Percentiles rank a stretch among this genome's conserved stretches.
Conservation (phyloP, 306 rosid species). For the Quercus bicolor region DNA sequence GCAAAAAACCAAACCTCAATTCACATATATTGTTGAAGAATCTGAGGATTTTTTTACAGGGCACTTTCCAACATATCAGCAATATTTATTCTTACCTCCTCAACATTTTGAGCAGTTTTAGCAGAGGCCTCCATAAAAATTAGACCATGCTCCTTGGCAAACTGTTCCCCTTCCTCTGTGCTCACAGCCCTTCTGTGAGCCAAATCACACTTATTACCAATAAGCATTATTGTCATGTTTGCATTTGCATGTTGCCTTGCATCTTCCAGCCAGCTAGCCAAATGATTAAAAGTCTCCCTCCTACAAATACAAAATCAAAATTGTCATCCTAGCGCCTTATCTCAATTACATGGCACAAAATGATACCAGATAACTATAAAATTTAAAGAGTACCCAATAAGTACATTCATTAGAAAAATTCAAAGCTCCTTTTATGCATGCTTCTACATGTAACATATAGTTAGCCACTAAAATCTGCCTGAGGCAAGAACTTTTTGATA, state of each 20-base stretch:
- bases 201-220: slow-evolving; percentile 95
- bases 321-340: slow-evolving; percentile 6
- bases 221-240: slow-evolving; percentile 93
- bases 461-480: background rate
- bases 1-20: slow-evolving; percentile 12
- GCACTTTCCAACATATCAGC: background rate
- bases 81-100: slow-evolving; percentile 60
- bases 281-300: slow-evolving; percentile 97
- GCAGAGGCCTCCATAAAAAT: slow-evolving; percentile 99
- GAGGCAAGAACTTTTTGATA: background rate
- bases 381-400: slow-evolving; percentile 2
- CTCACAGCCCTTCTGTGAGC: slow-evolving; percentile 98
- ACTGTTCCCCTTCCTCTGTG: slow-evolving; percentile 98
- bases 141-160: slow-evolving; percentile 95
- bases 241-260: slow-evolving; percentile 99
- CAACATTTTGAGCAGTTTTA: slow-evolving; percentile 96
- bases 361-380: background rate
- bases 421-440: background rate
- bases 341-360: slow-evolving; percentile 1
- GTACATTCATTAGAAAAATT: background rate
- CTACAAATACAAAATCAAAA: slow-evolving; percentile 34
- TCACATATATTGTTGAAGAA: background rate
- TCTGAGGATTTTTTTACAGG: background rate
- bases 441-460: background rate
- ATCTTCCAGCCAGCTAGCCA: slow-evolving; percentile 99